A percentile compares a stretch with the other conserved stretches of the same genome.
phyloP scores from a whole-genome alignment of 306 rosid genomes.

The Malus sieversii region DNA sequence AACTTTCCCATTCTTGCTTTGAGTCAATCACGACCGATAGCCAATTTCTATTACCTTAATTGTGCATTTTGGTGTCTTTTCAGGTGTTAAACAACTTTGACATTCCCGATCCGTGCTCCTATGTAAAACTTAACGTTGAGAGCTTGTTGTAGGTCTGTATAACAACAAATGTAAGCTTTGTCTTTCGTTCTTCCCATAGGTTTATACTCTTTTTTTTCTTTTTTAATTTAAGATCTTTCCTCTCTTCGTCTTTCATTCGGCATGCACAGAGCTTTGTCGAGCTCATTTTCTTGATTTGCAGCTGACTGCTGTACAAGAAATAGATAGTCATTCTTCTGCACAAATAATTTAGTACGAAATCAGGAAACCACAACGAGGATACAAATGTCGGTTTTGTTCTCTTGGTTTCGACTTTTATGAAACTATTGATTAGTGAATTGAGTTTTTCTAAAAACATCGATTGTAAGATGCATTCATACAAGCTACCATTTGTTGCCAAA shows the following conservation, averaged over 20 bases:
- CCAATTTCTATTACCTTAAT: not conserved
- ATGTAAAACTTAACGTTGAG: slow-evolving; percentile 60
- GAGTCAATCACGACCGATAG: not conserved
- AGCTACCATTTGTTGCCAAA: not conserved
- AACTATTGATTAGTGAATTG: no score
- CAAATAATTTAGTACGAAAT: not conserved
- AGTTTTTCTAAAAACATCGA: not conserved
- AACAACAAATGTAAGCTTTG: slow-evolving; percentile 32
- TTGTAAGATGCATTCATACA: not conserved
- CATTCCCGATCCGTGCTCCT: slow-evolving; percentile 94
- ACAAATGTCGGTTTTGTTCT: no score
- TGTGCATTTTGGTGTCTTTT: not conserved
- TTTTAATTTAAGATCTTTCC: not conserved
- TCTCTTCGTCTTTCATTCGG: not conserved
- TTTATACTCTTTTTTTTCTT: not conserved
- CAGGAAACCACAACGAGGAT: not conserved
- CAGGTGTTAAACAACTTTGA: slow-evolving; percentile 83
- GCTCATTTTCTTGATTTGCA: not conserved
- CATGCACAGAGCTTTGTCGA: no score
- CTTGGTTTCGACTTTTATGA: no score
- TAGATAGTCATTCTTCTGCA: not conserved
- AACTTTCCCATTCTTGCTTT: not conserved
- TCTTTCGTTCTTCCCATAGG: not conserved
- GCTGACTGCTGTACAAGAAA: not conserved
- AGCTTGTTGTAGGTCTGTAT: slow-evolving; percentile 40